These are phyloP conservation scores for Vitis rupestris DNA, from an alignment of 164 flowering plant species.

Conservation along the genomic window DNA sequence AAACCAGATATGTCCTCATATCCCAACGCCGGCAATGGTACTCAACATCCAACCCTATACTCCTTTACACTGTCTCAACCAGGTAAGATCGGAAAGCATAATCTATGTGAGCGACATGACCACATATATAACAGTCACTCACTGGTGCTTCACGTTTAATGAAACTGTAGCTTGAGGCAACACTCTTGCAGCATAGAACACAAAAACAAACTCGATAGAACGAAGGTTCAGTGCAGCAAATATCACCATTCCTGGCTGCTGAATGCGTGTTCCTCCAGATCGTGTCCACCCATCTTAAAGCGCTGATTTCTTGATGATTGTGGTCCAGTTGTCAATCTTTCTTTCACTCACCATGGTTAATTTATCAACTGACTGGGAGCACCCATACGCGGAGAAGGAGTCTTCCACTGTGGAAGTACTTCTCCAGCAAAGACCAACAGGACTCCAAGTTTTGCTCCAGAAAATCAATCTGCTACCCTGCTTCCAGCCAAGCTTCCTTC, in stretches of 20 bases:
- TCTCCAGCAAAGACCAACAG: too few relatives aligned
- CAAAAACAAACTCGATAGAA: slow-evolving; percentile 72
- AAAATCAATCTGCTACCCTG: too few relatives aligned
- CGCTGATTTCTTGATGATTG: too few relatives aligned
- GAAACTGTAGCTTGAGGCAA: slow-evolving; percentile 45
- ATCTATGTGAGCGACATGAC: slow-evolving; percentile 74
- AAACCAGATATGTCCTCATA: slow-evolving; percentile 57
- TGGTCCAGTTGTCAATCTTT: too few relatives aligned
- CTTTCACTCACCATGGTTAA: too few relatives aligned
- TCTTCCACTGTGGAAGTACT: too few relatives aligned
- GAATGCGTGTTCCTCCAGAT: slow-evolving; percentile 12
- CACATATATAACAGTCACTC: slow-evolving; percentile 51
- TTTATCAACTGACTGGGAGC: too few relatives aligned
- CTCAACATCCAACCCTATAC: slow-evolving; percentile 73
- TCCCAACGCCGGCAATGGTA: slow-evolving; percentile 93
- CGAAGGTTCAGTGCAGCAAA: slow-evolving; percentile 64
- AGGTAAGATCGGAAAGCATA: slow-evolving; percentile 74
- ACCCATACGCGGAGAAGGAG: too few relatives aligned
- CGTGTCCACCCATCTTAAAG: too few relatives aligned
- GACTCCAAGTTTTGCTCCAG: too few relatives aligned
- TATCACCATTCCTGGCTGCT: slow-evolving; percentile 57
- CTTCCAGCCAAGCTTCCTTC: too few relatives aligned
- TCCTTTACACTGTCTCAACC: slow-evolving; percentile 92
- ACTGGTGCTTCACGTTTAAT: slow-evolving; percentile 68
- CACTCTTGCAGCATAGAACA: slow-evolving; percentile 61